These are phyloP conservation scores for Yamadazyma epiphylla DNA, from an alignment of 1,139 yeast species.

Conservation along the genomic window DNA sequence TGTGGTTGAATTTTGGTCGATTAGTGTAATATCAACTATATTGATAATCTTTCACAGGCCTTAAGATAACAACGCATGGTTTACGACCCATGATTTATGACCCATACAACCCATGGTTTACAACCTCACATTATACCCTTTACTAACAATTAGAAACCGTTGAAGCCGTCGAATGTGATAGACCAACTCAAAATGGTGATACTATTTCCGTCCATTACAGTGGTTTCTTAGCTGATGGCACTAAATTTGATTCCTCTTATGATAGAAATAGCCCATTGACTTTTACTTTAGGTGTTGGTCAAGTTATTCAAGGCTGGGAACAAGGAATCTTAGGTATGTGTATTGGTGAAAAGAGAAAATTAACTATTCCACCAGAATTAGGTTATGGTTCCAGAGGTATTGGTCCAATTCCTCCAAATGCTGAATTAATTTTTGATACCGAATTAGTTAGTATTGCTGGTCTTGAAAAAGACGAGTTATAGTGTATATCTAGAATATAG, in stretches of 20 bases:
- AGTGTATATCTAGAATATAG: constrained; percentile 1
- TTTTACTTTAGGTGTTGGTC: constrained; percentile 69
- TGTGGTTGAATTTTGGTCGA: no score
- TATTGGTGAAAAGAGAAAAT: constrained; percentile 77
- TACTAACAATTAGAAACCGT: constrained; percentile 16
- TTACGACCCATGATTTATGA: no score
- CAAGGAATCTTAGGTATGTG: constrained; percentile 77
- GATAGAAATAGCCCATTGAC: constrained; percentile 62
- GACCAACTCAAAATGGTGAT: constrained; percentile 62
- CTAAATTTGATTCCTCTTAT: constrained; percentile 71
- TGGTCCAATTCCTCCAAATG: constrained; percentile 74
- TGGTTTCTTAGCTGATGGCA: constrained; percentile 66
- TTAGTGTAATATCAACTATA: no score
- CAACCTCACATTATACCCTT: no score
- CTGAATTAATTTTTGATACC: constrained; percentile 59
- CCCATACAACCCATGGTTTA: not conserved
- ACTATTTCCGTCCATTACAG: constrained; percentile 67
- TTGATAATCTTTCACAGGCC: not conserved
- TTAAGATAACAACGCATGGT: no score
- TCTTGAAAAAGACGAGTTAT: constrained; percentile 13
- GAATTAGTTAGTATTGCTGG: constrained; percentile 52
- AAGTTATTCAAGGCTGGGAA: constrained; percentile 87
- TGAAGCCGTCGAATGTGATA: constrained; percentile 50
- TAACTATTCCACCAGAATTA: constrained; percentile 71
- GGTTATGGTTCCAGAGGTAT: constrained; percentile 79